Conservation (phyloP, 805 yeast species). For the Suhomyces sp. region DNA sequence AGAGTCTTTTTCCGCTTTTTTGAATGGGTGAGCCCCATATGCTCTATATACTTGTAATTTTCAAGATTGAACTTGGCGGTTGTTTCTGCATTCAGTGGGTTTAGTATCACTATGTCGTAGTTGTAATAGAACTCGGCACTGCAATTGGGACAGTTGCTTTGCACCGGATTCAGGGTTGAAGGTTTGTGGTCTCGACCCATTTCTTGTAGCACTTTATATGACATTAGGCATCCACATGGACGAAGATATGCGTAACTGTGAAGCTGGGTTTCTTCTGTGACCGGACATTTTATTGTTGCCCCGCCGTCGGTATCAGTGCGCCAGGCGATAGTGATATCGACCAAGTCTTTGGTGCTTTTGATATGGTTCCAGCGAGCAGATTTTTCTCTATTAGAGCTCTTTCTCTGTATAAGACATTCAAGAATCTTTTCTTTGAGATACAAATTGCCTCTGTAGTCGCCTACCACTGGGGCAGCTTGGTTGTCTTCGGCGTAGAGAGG, state of each 20-base stretch:
- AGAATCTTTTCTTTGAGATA: constrained; percentile 63
- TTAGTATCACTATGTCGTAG: constrained; percentile 32
- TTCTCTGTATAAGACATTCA: constrained; percentile 24
- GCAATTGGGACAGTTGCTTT: constrained; percentile 34
- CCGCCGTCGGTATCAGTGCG: constrained; percentile 4
- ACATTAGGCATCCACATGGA: constrained; percentile 39
- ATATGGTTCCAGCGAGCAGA: constrained; percentile 15
- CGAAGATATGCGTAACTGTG: constrained; percentile 29
- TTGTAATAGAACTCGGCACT: constrained; percentile 17
- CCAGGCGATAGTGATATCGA: constrained; percentile 24
- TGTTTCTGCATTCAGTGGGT: constrained; percentile 18
- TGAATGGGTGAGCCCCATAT: constrained; percentile 21
- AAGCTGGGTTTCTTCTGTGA: constrained; percentile 20
- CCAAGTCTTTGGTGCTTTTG: constrained; percentile 22
- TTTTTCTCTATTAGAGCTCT: neutral
- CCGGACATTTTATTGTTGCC: constrained; percentile 29
- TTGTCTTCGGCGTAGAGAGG: constrained; percentile 28
- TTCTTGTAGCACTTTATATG: constrained; percentile 21
- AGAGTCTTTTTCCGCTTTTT: constrained; percentile 15
- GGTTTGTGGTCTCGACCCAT: constrained; percentile 11
- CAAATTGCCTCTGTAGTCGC: constrained; percentile 66
- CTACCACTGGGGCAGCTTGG: constrained; percentile 48
- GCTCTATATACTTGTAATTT: neutral
- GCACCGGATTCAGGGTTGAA: constrained; percentile 4
- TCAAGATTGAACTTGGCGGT: constrained; percentile 6